These are phyloP conservation scores for Colletotrichum tropicicola DNA, from an alignment of 2,329 filamentous ascomycete genomes.

Conservation along the genomic window DNA sequence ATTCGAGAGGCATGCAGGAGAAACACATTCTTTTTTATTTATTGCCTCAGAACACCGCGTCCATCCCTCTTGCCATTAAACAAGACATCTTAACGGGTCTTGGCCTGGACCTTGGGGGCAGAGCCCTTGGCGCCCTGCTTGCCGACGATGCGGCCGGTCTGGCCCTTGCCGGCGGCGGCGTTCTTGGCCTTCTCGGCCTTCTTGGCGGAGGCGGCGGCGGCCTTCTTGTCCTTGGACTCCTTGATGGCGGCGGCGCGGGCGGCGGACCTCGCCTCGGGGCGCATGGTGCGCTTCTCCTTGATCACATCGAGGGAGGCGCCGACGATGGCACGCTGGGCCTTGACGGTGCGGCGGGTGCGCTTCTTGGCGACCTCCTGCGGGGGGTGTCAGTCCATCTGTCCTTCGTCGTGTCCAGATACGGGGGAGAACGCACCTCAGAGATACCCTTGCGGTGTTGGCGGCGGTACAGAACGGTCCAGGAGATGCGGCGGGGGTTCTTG, in stretches of 20 bases:
- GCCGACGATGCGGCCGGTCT: slow-evolving; percentile 83
- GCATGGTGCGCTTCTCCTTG: slow-evolving; percentile 96
- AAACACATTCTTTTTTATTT: slow-evolving; percentile 26
- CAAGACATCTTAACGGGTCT: slow-evolving; percentile 74
- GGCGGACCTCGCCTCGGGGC: slow-evolving; percentile 94
- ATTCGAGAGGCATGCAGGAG: no score
- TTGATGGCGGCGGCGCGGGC: slow-evolving; percentile 91
- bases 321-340: slow-evolving; percentile 98
- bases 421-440: slow-evolving; percentile 84
- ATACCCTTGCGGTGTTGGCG: slow-evolving; percentile 99
- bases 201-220: slow-evolving; percentile 86
- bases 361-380: slow-evolving; percentile 99
- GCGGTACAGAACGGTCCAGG: slow-evolving; percentile 98
- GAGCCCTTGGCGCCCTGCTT: slow-evolving; percentile 98
- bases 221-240: slow-evolving; percentile 99
- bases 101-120: slow-evolving; percentile 84
- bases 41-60: background rate
- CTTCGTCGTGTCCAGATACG: background rate
- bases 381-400: slow-evolving; percentile 47
- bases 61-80: background rate
- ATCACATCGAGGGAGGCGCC: slow-evolving; percentile 99
- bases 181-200: slow-evolving; percentile 99
- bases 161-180: slow-evolving; percentile 82
- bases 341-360: slow-evolving; percentile 96
- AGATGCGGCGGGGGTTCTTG: slow-evolving; percentile 99